phyloP scores from a whole-genome alignment of 768 basidiomycete genomes.

The Panus rudis region DNA sequence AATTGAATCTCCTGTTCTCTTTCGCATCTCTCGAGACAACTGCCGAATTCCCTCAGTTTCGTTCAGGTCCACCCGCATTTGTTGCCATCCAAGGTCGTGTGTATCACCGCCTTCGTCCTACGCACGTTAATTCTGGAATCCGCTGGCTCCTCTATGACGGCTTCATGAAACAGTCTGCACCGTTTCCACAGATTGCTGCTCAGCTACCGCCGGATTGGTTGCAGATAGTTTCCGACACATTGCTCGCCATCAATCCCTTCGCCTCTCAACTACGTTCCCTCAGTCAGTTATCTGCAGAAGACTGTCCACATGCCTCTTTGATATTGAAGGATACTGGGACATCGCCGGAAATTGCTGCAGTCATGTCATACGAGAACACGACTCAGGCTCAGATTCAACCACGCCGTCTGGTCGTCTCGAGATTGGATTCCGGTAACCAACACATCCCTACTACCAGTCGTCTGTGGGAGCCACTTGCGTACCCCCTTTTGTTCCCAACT shows the following conservation, averaged over 20 bases:
- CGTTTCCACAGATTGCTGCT: conserved; percentile 10
- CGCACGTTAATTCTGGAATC: conserved; percentile 21
- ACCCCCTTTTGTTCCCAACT: conserved; percentile 32
- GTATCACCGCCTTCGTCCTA: conserved; percentile 26
- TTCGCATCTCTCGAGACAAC: conserved; percentile 26
- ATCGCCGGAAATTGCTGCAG: conserved; percentile 23
- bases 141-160: conserved; percentile 30
- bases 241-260: conserved; percentile 13
- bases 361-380: conserved; percentile 15
- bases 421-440: conserved; percentile 1
- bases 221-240: conserved; percentile 1
- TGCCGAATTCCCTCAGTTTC: conserved; percentile 17
- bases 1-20: conserved; percentile 27
- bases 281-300: conserved; percentile 3
- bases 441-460: conserved; percentile 23
- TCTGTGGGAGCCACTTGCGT: conserved; percentile 31
- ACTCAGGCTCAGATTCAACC: conserved; percentile 9
- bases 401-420: conserved; percentile 14
- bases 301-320: conserved; percentile 12
- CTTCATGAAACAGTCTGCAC: too few species aligned
- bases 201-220: conserved; percentile 13
- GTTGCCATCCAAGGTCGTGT: conserved; percentile 27
- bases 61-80: conserved; percentile 8
- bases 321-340: conserved; percentile 18
- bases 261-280: conserved; percentile 7